A percentile compares a stretch with the other conserved stretches of the same genome.
phyloP scores from a whole-genome alignment of 495 filamentous ascomycete species.

The Clavariopsis aquatica region DNA sequence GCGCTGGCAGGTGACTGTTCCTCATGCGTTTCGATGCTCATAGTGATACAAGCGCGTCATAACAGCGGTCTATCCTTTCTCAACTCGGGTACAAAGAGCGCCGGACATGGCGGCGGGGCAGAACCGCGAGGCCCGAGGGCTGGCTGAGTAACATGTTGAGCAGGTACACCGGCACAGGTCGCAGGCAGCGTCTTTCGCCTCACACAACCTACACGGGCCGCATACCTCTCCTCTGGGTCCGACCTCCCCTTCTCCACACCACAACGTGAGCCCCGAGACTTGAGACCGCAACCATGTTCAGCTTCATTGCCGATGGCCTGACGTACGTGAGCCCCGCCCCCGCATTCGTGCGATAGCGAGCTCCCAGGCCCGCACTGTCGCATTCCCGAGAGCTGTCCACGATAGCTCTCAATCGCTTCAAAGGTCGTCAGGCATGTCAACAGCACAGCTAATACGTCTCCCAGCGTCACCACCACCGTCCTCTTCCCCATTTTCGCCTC shows the following conservation, averaged over 20 bases:
- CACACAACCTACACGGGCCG: background rate
- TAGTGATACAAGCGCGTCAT: constrained; percentile 26
- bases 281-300: constrained; percentile 24
- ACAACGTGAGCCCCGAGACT: background rate
- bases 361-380: constrained; percentile 4
- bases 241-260: background rate
- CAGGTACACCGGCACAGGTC: background rate
- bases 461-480: constrained; percentile 82
- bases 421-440: background rate
- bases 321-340: constrained; percentile 33
- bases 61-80: constrained; percentile 1
- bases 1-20: constrained; percentile 9
- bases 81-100: background rate
- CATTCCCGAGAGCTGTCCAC: background rate
- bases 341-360: constrained; percentile 6
- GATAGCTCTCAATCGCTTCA: constrained; percentile 22
- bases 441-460: constrained; percentile 37
- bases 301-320: constrained; percentile 36
- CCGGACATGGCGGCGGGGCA: background rate
- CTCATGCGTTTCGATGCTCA: background rate
- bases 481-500: constrained; percentile 96
- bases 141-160: constrained; percentile 1
- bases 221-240: background rate
- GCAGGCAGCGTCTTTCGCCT: constrained; percentile 5
- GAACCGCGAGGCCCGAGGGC: background rate